These are phyloP conservation scores for Aspergillus sp. DNA, from an alignment of 2,329 filamentous ascomycete species.

Conservation along the genomic window DNA sequence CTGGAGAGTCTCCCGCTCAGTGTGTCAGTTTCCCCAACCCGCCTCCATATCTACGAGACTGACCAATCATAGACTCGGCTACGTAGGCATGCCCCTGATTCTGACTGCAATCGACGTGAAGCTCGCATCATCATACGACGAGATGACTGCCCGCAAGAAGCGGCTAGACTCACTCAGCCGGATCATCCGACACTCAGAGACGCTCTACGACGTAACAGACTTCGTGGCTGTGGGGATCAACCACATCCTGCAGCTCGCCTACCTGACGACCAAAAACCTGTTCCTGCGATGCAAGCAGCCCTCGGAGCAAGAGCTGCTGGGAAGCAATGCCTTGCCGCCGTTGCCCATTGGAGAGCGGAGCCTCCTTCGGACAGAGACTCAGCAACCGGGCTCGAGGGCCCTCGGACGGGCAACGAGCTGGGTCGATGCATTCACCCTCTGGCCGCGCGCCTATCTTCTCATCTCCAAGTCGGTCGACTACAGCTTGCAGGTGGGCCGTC, in stretches of 20 bases:
- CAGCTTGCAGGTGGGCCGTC: slow-evolving; percentile 10
- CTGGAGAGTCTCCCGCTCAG: slow-evolving; percentile 41
- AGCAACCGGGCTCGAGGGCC: neutral
- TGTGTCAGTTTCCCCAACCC: slow-evolving; percentile 27
- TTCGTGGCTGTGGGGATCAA: slow-evolving; percentile 16
- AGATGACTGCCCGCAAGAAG: slow-evolving; percentile 10
- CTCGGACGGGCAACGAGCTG: slow-evolving; percentile 10
- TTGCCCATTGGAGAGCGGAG: neutral
- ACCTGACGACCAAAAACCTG: slow-evolving; percentile 14
- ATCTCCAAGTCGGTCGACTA: slow-evolving; percentile 20
- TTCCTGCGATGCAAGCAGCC: slow-evolving; percentile 9
- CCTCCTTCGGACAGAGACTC: neutral
- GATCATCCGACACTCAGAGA: slow-evolving; percentile 15
- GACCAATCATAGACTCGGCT: slow-evolving; percentile 12
- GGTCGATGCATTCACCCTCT: slow-evolving; percentile 17
- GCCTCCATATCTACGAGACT: neutral
- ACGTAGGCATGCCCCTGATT: slow-evolving; percentile 18
- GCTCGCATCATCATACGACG: slow-evolving; percentile 11
- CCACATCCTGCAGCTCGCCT: slow-evolving; percentile 17
- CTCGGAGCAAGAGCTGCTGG: neutral
- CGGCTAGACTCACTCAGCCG: slow-evolving; percentile 12
- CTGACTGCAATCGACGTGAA: slow-evolving; percentile 21
- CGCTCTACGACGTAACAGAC: slow-evolving; percentile 19
- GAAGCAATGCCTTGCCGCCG: neutral
- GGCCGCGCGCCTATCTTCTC: slow-evolving; percentile 17